phyloP scores from a whole-genome alignment of 306 rosid genomes.

The Begonia peltatifolia region DNA sequence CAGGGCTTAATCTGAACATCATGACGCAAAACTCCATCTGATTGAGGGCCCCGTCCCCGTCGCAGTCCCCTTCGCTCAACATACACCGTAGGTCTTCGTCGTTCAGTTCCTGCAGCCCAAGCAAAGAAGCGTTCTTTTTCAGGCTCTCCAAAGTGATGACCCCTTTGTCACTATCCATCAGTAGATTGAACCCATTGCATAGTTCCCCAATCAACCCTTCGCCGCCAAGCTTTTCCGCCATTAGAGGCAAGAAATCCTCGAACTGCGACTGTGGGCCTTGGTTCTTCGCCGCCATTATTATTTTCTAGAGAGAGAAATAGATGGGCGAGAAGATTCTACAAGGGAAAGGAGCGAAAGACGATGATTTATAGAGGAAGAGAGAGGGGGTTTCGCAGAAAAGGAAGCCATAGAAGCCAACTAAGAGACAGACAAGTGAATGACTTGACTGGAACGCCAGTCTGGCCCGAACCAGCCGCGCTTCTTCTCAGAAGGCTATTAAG shows the following conservation, averaged over 20 bases:
- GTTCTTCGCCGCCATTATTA: conserved; percentile 5
- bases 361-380: conserved; percentile 5
- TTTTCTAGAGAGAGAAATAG: background rate
- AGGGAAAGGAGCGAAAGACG: background rate
- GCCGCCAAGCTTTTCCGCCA: conserved; percentile 78
- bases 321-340: background rate
- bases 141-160: conserved; percentile 73
- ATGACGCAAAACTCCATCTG: conserved; percentile 82
- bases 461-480: background rate
- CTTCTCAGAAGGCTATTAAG: background rate
- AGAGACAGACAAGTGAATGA: conserved; percentile 19
- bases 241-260: conserved; percentile 53
- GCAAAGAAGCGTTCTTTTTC: conserved; percentile 47
- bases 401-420: conserved; percentile 48
- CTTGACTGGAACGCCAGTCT: background rate
- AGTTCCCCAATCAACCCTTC: conserved; percentile 66
- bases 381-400: conserved; percentile 33
- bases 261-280: conserved; percentile 30
- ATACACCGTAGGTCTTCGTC: conserved; percentile 60
- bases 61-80: conserved; percentile 68
- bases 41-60: conserved; percentile 72
- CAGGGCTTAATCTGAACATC: conserved; percentile 89
- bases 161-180: conserved; percentile 39
- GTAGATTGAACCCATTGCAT: conserved; percentile 51
- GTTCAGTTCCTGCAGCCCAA: conserved; percentile 45